These are phyloP conservation scores for Haplosporangium sp. DNA, from an alignment of 371 early-diverging fungal species.

Conservation along the genomic window DNA sequence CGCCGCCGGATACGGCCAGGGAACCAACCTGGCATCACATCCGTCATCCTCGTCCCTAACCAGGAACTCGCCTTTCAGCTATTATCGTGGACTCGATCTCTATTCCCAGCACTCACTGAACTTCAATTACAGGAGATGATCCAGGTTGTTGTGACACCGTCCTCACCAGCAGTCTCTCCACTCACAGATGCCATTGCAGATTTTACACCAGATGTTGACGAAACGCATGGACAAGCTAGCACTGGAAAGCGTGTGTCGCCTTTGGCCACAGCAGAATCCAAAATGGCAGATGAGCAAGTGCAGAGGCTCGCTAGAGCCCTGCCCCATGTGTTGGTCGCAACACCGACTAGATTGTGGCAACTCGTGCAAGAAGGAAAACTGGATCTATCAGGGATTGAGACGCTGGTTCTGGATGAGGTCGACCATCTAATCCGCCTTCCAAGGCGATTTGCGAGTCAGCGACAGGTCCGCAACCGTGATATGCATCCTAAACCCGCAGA, in stretches of 20 bases:
- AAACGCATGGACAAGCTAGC: too few species aligned
- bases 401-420: slow-evolving; percentile 80
- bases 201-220: too few species aligned
- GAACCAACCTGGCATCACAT: slow-evolving; percentile 45
- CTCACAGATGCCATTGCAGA: too few species aligned
- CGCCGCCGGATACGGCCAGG: slow-evolving; percentile 9
- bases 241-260: neutral
- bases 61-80: slow-evolving; percentile 91
- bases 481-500: slow-evolving; percentile 77
- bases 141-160: slow-evolving; percentile 38
- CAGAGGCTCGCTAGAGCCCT: slow-evolving; percentile 16
- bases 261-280: neutral
- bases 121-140: slow-evolving; percentile 38
- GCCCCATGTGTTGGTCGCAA: slow-evolving; percentile 75
- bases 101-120: slow-evolving; percentile 36
- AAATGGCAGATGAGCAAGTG: slow-evolving; percentile 21
- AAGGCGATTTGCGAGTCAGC: slow-evolving; percentile 66
- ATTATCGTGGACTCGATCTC: slow-evolving; percentile 58
- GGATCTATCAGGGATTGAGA: slow-evolving; percentile 63
- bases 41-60: slow-evolving; percentile 86
- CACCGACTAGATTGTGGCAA: slow-evolving; percentile 70
- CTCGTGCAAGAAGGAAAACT: slow-evolving; percentile 56
- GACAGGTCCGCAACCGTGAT: slow-evolving; percentile 60
- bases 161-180: neutral
- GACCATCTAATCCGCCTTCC: slow-evolving; percentile 77